Percentiles rank a stretch among this genome's conserved stretches.
Conservation (phyloP, 805 yeast genomes). For the Monosporozyma aerobia region DNA sequence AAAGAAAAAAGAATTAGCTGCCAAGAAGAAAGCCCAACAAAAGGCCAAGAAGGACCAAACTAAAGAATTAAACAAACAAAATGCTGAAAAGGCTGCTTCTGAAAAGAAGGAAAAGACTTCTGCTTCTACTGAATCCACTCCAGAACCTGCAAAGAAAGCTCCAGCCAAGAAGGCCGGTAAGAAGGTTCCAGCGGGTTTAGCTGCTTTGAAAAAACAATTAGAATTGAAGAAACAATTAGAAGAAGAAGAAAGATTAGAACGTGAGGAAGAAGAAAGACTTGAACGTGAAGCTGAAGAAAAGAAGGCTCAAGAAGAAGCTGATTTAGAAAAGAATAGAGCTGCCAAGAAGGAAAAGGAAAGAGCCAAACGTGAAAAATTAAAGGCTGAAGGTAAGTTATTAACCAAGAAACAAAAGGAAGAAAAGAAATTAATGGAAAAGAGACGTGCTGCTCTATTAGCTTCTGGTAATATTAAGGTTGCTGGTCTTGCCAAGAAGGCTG, state of each 20-base stretch:
- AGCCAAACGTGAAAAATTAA: constrained; percentile 79
- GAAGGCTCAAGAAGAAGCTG: constrained; percentile 35
- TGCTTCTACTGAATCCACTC: constrained; percentile 32
- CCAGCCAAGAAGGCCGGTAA: constrained; percentile 49
- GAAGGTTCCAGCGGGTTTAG: constrained; percentile 83
- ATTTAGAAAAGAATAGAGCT: constrained; percentile 47
- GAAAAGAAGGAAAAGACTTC: constrained; percentile 23
- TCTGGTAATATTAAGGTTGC: constrained; percentile 66
- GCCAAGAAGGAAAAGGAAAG: constrained; percentile 82
- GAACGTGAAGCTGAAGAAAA: constrained; percentile 43
- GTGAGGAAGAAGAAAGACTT: constrained; percentile 61
- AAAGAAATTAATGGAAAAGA: constrained; percentile 73
- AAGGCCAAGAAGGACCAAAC: constrained; percentile 52
- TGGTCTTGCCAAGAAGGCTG: constrained; percentile 43
- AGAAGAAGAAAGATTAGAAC: constrained; percentile 65
- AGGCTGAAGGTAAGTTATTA: constrained; percentile 90
- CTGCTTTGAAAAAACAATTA: constrained; percentile 82
- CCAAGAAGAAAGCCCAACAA: constrained; percentile 68
- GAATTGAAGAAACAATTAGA: constrained; percentile 83
- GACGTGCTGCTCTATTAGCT: constrained; percentile 76
- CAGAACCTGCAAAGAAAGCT: constrained; percentile 14
- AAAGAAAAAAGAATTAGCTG: constrained; percentile 82
- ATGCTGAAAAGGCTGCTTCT: constrained; percentile 28
- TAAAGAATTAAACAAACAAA: constrained; percentile 38
- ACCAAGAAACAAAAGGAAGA: constrained; percentile 95